Evolutionary conservation across 495 filamentous ascomycete genomes (phyloP).

Genomic region (Hypoxylon crocopeplum): DNA sequence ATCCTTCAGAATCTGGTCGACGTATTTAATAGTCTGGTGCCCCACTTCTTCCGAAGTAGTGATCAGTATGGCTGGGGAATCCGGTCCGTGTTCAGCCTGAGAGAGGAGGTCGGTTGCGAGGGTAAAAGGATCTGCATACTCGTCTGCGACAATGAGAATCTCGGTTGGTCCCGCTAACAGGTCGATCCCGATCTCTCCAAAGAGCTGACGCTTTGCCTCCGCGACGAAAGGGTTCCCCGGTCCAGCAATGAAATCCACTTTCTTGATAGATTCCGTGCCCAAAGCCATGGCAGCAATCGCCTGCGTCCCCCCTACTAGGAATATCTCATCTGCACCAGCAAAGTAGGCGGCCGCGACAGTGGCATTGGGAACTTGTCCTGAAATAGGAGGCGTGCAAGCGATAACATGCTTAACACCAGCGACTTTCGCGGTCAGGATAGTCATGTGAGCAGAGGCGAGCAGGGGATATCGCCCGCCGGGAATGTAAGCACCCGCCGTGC

Average conservation of each 20-base stretch:
- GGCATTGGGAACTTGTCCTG: conserved; percentile 54
- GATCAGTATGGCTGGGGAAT: conserved; percentile 57
- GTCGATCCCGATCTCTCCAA: conserved; percentile 62
- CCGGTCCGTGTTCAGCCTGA: conserved; percentile 61
- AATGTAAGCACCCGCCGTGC: conserved; percentile 51
- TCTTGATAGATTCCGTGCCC: conserved; percentile 65
- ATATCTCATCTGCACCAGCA: conserved; percentile 62
- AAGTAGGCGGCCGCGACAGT: conserved; percentile 61
- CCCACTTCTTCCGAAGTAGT: conserved; percentile 55
- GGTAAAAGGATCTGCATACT: conserved; percentile 57
- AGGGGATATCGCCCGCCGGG: conserved; percentile 62
- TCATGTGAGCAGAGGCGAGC: conserved; percentile 65
- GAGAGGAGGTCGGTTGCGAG: conserved; percentile 59
- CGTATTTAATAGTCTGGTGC: conserved; percentile 45
- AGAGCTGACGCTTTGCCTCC: conserved; percentile 61
- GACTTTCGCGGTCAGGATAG: conserved; percentile 62
- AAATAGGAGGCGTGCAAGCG: conserved; percentile 60
- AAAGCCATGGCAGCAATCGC: conserved; percentile 70
- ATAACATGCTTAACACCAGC: conserved; percentile 59
- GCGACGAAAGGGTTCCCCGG: conserved; percentile 64
- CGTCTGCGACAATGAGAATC: conserved; percentile 60
- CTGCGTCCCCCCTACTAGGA: conserved; percentile 61
- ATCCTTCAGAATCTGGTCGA: conserved; percentile 49
- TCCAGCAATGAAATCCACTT: conserved; percentile 61
- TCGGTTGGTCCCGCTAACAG: conserved; percentile 62